phyloP scores from a whole-genome alignment of 208 protist genomes.

The Strigomonas galati region DNA sequence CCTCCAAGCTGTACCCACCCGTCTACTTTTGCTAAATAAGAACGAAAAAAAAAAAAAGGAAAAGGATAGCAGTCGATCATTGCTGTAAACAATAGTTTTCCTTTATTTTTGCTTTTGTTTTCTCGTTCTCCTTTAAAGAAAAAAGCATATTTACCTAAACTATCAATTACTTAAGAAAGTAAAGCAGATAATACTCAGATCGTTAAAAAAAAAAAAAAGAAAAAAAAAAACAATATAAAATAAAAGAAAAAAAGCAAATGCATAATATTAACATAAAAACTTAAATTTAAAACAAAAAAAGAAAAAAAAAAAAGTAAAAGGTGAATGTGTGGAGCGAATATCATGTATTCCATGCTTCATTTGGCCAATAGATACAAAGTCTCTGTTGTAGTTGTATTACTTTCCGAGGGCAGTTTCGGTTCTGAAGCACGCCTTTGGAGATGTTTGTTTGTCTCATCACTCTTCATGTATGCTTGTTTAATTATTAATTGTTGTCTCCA shows the following conservation, averaged over 20 bases:
- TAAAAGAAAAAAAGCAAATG: neutral
- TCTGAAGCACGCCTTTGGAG: no score
- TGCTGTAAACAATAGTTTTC: neutral
- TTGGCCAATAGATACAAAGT: no score
- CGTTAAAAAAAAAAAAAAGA: slow-evolving; percentile 3
- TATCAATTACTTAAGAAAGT: no score
- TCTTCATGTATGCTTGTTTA: no score
- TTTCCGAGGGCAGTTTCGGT: no score
- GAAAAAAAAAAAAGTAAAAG: slow-evolving; percentile 7
- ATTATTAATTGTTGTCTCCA: no score
- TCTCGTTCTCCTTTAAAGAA: neutral
- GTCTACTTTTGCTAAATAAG: slow-evolving; percentile 38
- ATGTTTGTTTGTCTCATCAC: no score
- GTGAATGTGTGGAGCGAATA: neutral
- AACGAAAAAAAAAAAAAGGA: neutral
- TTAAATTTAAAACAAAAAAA: neutral
- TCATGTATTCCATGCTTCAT: slow-evolving; percentile 9
- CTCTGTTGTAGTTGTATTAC: no score
- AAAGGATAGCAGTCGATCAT: neutral
- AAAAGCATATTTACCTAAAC: neutral
- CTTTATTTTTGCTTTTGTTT: neutral
- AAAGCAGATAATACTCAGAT: neutral
- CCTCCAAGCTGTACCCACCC: slow-evolving; percentile 55
- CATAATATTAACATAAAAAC: neutral
- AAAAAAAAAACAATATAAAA: slow-evolving; percentile 3